phyloP scores from a whole-genome alignment of 177 flowering plant genomes.

The Vitis hybrid region DNA sequence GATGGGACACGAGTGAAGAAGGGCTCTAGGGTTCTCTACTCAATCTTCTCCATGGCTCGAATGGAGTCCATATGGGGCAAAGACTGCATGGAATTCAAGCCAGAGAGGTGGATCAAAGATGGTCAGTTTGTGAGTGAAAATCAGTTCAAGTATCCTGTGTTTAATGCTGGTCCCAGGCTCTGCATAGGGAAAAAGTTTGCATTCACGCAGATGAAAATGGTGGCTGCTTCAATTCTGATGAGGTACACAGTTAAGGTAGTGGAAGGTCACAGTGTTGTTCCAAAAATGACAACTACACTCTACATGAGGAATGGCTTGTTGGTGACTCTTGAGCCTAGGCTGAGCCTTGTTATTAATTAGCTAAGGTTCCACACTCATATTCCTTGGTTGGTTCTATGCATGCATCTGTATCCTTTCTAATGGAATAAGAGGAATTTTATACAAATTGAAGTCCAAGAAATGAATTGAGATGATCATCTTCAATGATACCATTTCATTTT shows the following conservation, averaged over 20 bases:
- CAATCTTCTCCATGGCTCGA: slow-evolving; percentile 52
- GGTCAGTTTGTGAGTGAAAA: slow-evolving; percentile 37
- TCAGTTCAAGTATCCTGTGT: slow-evolving; percentile 50
- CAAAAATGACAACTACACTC: slow-evolving; percentile 55
- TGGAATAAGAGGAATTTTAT: too few relatives aligned
- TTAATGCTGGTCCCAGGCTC: slow-evolving; percentile 68
- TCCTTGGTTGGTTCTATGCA: too few relatives aligned
- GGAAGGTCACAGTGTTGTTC: slow-evolving; percentile 35
- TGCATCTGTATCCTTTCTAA: too few relatives aligned
- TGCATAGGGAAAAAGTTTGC: slow-evolving; percentile 69
- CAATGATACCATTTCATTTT: too few relatives aligned
- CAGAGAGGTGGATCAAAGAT: slow-evolving; percentile 64
- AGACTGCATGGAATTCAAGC: slow-evolving; percentile 60
- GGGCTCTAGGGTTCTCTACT: slow-evolving; percentile 42
- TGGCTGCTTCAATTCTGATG: slow-evolving; percentile 49
- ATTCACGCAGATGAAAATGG: slow-evolving; percentile 69
- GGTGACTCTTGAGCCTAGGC: slow-evolving; percentile 39
- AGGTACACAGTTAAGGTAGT: slow-evolving; percentile 45
- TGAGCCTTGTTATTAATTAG: too few relatives aligned
- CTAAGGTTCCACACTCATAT: too few relatives aligned
- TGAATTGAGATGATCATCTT: too few relatives aligned
- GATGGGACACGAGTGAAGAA: slow-evolving; percentile 36
- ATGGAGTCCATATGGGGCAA: slow-evolving; percentile 59
- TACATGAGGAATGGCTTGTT: slow-evolving; percentile 60
- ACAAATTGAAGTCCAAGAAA: too few relatives aligned